Evolutionary conservation across 2,329 filamentous ascomycete species (phyloP).

Genomic region (Emericellopsis atlantica): DNA sequence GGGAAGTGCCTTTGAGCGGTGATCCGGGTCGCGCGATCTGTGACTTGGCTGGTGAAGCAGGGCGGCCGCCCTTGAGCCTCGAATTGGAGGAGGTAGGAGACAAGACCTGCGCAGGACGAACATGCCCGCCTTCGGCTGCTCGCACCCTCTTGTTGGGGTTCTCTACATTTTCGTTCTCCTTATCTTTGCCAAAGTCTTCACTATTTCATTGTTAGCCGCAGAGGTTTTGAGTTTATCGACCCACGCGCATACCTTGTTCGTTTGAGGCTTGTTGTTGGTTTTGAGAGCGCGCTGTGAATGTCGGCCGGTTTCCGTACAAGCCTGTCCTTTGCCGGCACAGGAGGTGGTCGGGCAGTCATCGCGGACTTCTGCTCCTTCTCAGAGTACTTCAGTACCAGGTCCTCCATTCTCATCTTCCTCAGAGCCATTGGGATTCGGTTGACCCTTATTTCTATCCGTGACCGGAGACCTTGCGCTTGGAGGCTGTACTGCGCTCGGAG

Average conservation of each 20-base stretch:
- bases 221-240: constrained; percentile 2
- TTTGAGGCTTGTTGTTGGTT: constrained; percentile 16
- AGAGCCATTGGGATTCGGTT: constrained; percentile 78
- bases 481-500: constrained; percentile 80
- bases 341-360: constrained; percentile 21
- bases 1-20: constrained; percentile 39
- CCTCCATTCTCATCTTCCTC: constrained; percentile 70
- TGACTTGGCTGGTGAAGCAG: constrained; percentile 41
- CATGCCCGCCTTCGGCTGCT: constrained; percentile 23
- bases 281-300: no score
- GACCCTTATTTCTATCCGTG: constrained; percentile 82
- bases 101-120: constrained; percentile 47
- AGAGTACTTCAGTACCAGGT: constrained; percentile 48
- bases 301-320: not conserved
- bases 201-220: constrained; percentile 23
- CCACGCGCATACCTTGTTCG: constrained; percentile 33
- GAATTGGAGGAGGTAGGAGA: constrained; percentile 79
- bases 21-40: constrained; percentile 46
- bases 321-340: constrained; percentile 37
- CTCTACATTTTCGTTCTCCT: constrained; percentile 57
- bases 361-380: constrained; percentile 29
- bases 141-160: constrained; percentile 59
- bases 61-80: constrained; percentile 40
- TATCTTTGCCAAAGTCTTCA: constrained; percentile 54
- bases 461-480: constrained; percentile 73